Evolutionary conservation across 106 monocot genomes (phyloP).

Genomic region (Platanthera zijinensis): DNA sequence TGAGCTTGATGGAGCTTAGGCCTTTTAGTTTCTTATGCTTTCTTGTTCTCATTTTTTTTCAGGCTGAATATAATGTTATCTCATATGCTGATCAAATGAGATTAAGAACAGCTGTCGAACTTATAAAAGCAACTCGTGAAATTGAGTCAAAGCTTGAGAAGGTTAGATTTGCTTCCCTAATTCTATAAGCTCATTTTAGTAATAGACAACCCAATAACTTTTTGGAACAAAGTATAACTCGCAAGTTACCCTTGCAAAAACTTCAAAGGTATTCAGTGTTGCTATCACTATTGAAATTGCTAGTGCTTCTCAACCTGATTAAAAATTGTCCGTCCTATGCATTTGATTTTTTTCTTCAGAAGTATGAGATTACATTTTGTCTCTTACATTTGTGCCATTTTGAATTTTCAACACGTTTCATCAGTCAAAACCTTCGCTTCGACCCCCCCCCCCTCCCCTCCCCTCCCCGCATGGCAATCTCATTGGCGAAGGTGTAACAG

Average conservation of each 20-base stretch:
- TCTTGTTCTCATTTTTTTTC: slow-evolving; percentile 4
- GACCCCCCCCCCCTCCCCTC: no score
- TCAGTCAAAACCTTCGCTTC: no score
- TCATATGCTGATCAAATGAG: slow-evolving; percentile 89
- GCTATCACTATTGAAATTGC: not conserved
- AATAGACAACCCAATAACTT: not conserved
- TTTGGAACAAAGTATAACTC: not conserved
- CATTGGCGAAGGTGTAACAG: no score
- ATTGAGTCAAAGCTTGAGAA: slow-evolving; percentile 79
- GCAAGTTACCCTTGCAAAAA: not conserved
- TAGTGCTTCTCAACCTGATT: not conserved
- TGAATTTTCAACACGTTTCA: not conserved
- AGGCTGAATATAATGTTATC: slow-evolving; percentile 89
- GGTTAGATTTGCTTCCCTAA: slow-evolving; percentile 24
- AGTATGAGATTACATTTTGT: not conserved
- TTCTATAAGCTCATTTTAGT: not conserved
- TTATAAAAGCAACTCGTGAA: slow-evolving; percentile 78
- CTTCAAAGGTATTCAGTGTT: not conserved
- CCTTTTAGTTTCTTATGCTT: not conserved
- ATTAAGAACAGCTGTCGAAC: slow-evolving; percentile 79
- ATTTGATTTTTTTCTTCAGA: not conserved
- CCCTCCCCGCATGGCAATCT: no score
- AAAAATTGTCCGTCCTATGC: not conserved
- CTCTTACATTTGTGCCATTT: not conserved
- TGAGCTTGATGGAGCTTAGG: not conserved